These are phyloP conservation scores for Nicotiana obtusifolia DNA, from an alignment of 257 asterid species.

Conservation along the genomic window DNA sequence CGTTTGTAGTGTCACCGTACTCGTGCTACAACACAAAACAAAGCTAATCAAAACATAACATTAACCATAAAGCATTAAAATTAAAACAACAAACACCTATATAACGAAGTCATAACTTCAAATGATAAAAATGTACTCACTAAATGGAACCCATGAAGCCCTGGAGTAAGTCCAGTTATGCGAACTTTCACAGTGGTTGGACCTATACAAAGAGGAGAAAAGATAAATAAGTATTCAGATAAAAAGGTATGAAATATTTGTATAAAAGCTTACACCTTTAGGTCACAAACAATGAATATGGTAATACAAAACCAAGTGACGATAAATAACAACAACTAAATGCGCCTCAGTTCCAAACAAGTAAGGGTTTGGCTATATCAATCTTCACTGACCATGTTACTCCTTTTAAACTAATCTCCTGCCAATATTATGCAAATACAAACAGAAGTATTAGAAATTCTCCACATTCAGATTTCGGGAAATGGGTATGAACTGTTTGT, in stretches of 20 bases:
- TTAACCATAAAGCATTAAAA: slow-evolving; percentile 4
- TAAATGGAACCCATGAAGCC: slow-evolving; percentile 89
- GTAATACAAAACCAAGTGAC: not conserved
- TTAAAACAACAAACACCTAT: not conserved
- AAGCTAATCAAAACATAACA: slow-evolving; percentile 11
- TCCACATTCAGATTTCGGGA: not conserved
- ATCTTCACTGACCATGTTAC: too few species aligned
- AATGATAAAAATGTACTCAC: slow-evolving; percentile 33
- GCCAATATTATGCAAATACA: too few species aligned
- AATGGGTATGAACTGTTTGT: not conserved
- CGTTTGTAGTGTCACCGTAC: slow-evolving; percentile 96
- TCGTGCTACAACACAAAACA: slow-evolving; percentile 53
- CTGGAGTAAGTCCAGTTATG: slow-evolving; percentile 80
- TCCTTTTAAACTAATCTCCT: too few species aligned
- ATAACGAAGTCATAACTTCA: not conserved
- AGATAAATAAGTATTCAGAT: slow-evolving; percentile 8
- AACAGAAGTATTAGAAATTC: too few species aligned
- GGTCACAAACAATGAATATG: not conserved
- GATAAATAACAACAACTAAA: too few species aligned
- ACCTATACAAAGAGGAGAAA: slow-evolving; percentile 33
- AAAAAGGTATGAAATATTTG: not conserved
- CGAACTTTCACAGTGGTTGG: slow-evolving; percentile 87
- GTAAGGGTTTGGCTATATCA: too few species aligned
- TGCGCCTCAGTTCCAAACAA: too few species aligned
- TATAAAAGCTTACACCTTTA: not conserved